phyloP scores from a whole-genome alignment of 2,329 filamentous ascomycete genomes.

The Hypocreales sp. region DNA sequence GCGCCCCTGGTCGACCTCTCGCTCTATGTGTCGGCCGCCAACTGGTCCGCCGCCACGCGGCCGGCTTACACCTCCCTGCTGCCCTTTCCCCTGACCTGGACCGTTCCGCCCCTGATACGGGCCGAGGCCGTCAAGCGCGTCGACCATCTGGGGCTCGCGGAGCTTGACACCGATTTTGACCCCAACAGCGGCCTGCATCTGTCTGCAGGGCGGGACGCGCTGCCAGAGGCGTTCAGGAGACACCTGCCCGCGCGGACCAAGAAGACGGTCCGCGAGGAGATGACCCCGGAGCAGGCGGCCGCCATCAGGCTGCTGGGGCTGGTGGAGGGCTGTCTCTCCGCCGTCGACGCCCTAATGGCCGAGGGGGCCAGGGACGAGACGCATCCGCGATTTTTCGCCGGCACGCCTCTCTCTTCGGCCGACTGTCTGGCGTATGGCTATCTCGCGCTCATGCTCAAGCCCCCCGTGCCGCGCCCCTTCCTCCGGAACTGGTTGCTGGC shows the following conservation, averaged over 20 bases:
- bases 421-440: slow-evolving; percentile 77
- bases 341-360: slow-evolving; percentile 43
- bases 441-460: slow-evolving; percentile 52
- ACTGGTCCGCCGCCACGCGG: slow-evolving; percentile 65
- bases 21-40: slow-evolving; percentile 78
- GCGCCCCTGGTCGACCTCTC: slow-evolving; percentile 69
- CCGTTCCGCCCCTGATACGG: slow-evolving; percentile 59
- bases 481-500: slow-evolving; percentile 23
- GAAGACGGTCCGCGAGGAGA: slow-evolving; percentile 42
- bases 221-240: slow-evolving; percentile 23
- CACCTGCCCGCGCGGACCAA: slow-evolving; percentile 26
- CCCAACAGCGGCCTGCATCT: slow-evolving; percentile 20
- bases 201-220: slow-evolving; percentile 18
- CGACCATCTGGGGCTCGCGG: slow-evolving; percentile 51
- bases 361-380: slow-evolving; percentile 7
- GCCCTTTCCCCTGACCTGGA: slow-evolving; percentile 79
- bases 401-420: slow-evolving; percentile 21
- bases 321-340: slow-evolving; percentile 54
- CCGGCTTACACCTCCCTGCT: slow-evolving; percentile 69
- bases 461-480: slow-evolving; percentile 25
- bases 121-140: slow-evolving; percentile 55
- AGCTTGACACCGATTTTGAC: slow-evolving; percentile 45
- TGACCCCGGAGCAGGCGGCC: slow-evolving; percentile 55
- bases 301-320: slow-evolving; percentile 65
- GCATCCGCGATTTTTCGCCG: slow-evolving; percentile 15